Percentiles rank a stretch among this genome's conserved stretches.
These are phyloP conservation scores for Paxillus rubicundulus DNA, from an alignment of 768 basidiomycete species.

Conservation along the genomic window DNA sequence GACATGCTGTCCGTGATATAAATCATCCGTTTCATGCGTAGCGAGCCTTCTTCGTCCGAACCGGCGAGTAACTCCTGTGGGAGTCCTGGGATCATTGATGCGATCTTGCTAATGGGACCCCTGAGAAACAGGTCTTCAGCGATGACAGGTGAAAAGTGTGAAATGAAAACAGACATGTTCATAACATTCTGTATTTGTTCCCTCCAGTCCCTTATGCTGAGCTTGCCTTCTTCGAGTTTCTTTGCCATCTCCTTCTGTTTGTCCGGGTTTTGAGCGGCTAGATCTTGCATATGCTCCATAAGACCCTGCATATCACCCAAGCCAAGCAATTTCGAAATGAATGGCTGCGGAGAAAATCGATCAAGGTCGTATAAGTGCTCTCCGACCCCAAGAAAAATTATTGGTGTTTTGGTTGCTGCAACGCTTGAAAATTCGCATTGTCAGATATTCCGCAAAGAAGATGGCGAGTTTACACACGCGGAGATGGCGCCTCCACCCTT, in stretches of 20 bases:
- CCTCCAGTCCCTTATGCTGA: conserved; percentile 95
- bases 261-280: conserved; percentile 90
- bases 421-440: conserved; percentile 54
- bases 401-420: conserved; percentile 97
- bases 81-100: conserved; percentile 97
- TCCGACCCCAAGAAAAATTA: conserved; percentile 97
- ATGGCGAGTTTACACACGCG: conserved; percentile 59
- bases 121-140: conserved; percentile 39
- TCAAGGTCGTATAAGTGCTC: conserved; percentile 98
- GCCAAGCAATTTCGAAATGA: conserved; percentile 94
- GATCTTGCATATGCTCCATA: conserved; percentile 98
- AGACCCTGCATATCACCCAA: conserved; percentile 96
- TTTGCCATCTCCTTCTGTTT: conserved; percentile 98
- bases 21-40: conserved; percentile 95
- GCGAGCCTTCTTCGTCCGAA: conserved; percentile 88
- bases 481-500: conserved; percentile 99
- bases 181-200: conserved; percentile 97
- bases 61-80: conserved; percentile 89
- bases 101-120: conserved; percentile 99
- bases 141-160: conserved; percentile 1
- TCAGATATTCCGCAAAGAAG: conserved; percentile 2
- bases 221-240: conserved; percentile 95
- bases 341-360: conserved; percentile 92
- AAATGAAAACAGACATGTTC: conserved; percentile 74
- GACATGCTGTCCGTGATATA: conserved; percentile 99